Conservation (phyloP, 208 protist species). For the Wallacemonas rigidus region DNA sequence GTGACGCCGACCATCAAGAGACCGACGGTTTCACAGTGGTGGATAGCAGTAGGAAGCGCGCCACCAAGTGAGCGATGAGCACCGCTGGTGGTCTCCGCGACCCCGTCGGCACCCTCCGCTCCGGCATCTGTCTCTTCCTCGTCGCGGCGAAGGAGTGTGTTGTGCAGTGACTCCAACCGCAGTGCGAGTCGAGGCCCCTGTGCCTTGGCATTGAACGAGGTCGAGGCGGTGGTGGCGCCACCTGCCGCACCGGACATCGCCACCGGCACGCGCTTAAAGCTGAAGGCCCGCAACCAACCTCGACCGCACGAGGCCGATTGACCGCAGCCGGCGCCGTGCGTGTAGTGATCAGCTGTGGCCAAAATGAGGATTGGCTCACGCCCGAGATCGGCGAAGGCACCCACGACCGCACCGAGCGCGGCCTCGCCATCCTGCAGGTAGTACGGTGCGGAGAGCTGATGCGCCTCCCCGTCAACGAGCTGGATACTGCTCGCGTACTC, state of each 20-base stretch:
- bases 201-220: too few relatives aligned
- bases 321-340: constrained; percentile 71
- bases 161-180: constrained; percentile 66
- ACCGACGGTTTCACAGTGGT: constrained; percentile 74
- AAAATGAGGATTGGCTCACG: constrained; percentile 73
- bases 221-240: not conserved
- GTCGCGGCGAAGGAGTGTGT: constrained; percentile 48
- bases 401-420: constrained; percentile 55
- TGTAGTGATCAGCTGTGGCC: constrained; percentile 57
- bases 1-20: constrained; percentile 80
- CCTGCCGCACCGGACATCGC: not conserved
- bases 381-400: constrained; percentile 77
- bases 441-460: constrained; percentile 57
- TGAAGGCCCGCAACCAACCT: constrained; percentile 70
- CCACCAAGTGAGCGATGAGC: not conserved
- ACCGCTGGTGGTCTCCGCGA: not conserved
- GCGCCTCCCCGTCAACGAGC: constrained; percentile 64
- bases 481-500: constrained; percentile 75
- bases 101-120: not conserved
- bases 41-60: constrained; percentile 61
- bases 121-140: not conserved
- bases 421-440: constrained; percentile 72
- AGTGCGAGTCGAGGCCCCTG: constrained; percentile 18
- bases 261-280: constrained; percentile 26
- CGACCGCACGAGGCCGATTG: constrained; percentile 45